Conservation (phyloP, 2,329 filamentous ascomycete genomes). For the Daldinia sp. region DNA sequence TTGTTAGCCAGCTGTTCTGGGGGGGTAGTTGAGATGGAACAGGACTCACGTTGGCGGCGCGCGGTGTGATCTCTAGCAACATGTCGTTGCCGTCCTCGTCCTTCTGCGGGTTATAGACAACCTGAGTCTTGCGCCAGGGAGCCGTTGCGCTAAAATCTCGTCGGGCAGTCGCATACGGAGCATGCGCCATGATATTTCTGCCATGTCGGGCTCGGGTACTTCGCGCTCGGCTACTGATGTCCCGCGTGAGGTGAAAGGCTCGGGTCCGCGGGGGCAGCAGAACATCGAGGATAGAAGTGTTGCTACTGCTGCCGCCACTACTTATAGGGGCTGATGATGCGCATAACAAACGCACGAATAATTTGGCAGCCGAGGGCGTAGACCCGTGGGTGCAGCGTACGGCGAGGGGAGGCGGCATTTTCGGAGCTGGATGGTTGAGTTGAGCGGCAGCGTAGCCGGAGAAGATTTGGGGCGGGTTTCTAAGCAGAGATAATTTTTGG, state of each 20-base stretch:
- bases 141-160: constrained; percentile 51
- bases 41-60: constrained; percentile 75
- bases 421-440: not conserved
- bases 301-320: constrained; percentile 15
- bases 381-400: constrained; percentile 51
- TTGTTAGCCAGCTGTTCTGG: constrained; percentile 2
- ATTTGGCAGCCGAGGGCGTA: constrained; percentile 45
- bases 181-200: not conserved
- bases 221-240: constrained; percentile 15
- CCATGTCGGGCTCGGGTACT: constrained; percentile 1
- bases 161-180: not conserved
- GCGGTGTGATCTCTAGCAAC: constrained; percentile 81
- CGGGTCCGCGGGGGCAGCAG: constrained; percentile 41
- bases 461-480: constrained; percentile 22
- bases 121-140: constrained; percentile 54
- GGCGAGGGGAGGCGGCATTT: constrained; percentile 37
- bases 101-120: constrained; percentile 73
- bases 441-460: not conserved
- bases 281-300: constrained; percentile 49
- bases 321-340: constrained; percentile 33
- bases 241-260: constrained; percentile 41
- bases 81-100: constrained; percentile 89
- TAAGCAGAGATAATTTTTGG: constrained; percentile 35
- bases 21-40: not conserved
- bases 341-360: constrained; percentile 46